Conservation (phyloP, 176 grass and related monocot genomes). For the Aegilops tauschii region DNA sequence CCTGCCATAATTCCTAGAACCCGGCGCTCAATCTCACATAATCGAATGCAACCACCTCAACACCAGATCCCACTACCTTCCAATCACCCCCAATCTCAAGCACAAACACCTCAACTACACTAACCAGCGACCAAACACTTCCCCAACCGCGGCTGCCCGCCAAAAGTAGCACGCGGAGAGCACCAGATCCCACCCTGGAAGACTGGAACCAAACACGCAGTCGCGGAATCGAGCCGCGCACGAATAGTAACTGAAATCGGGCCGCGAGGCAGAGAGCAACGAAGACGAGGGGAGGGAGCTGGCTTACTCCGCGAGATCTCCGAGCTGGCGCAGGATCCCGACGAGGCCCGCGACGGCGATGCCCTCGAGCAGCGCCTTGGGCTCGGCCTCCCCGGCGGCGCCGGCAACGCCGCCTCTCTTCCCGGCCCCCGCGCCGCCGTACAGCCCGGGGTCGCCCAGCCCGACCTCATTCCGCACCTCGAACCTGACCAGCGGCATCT, state of each 20-base stretch:
- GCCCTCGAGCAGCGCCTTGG: slow-evolving; percentile 89
- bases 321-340: slow-evolving; percentile 96
- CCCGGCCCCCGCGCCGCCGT: slow-evolving; percentile 27
- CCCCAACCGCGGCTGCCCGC: neutral
- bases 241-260: neutral
- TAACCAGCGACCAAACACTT: neutral
- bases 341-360: slow-evolving; percentile 94
- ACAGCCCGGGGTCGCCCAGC: slow-evolving; percentile 72
- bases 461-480: slow-evolving; percentile 93
- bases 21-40: neutral
- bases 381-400: slow-evolving; percentile 50
- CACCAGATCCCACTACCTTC: slow-evolving; percentile 31
- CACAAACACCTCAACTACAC: neutral
- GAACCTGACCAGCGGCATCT: slow-evolving; percentile 91
- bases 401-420: neutral
- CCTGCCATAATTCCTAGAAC: neutral
- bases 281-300: neutral
- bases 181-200: slow-evolving; percentile 11
- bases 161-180: neutral
- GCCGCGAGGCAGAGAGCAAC: neutral
- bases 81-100: neutral
- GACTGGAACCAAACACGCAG: neutral
- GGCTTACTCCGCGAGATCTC: slow-evolving; percentile 93
- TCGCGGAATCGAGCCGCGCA: neutral
- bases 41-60: neutral